A percentile compares a stretch with the other conserved stretches of the same genome.
Evolutionary conservation across 164 flowering plant species (phyloP).

Genomic region (Tinospora cordifolia): DNA sequence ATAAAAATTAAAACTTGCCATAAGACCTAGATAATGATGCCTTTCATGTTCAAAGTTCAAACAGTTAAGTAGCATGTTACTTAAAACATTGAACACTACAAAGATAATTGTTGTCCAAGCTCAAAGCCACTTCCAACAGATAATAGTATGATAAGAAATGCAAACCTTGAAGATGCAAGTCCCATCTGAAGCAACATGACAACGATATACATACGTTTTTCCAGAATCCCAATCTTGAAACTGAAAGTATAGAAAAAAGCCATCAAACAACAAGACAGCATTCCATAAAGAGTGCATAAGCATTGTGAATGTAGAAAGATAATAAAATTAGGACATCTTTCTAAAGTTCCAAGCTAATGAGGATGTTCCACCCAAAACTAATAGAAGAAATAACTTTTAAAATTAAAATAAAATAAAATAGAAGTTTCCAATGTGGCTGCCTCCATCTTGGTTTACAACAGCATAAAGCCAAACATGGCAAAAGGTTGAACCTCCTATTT

Average conservation of each 20-base stretch:
- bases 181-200: slow-evolving; percentile 38
- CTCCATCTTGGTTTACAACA: too few relatives aligned
- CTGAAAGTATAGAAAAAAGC: slow-evolving; percentile 22
- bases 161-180: slow-evolving; percentile 45
- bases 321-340: background rate
- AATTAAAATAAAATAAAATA: too few relatives aligned
- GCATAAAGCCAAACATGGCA: too few relatives aligned
- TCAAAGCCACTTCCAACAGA: background rate
- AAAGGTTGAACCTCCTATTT: too few relatives aligned
- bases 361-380: background rate
- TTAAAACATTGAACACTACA: too few relatives aligned
- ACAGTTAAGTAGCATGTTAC: too few relatives aligned
- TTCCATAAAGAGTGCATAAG: background rate
- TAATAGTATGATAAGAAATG: slow-evolving; percentile 6
- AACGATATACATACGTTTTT: slow-evolving; percentile 30
- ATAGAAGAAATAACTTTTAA: background rate
- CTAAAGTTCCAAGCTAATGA: background rate
- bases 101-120: background rate
- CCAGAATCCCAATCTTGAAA: slow-evolving; percentile 40
- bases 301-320: background rate
- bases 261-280: background rate
- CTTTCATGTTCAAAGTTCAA: too few relatives aligned
- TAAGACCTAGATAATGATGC: too few relatives aligned
- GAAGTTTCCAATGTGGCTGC: too few relatives aligned
- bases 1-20: too few relatives aligned